Evolutionary conservation across 495 filamentous ascomycete species (phyloP), one percentile per base, ranked within the genome.

Genomic region (Clohesyomyces aquaticus): DNA sequence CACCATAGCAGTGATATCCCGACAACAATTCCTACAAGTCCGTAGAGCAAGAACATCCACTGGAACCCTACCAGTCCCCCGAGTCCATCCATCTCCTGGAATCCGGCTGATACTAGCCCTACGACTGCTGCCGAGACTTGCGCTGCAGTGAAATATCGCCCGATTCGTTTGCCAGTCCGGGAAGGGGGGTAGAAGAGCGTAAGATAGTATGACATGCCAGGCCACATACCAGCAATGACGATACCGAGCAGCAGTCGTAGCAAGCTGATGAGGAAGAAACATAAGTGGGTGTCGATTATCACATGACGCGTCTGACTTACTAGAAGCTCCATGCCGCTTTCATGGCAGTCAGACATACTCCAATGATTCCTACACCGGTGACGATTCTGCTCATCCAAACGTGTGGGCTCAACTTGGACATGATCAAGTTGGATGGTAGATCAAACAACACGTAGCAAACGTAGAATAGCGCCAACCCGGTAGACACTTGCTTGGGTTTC

Each of bases 1-100:
- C 91, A 96, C 88, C 89, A 96, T 2, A 96, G 81, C 41, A 96
- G 78, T 26, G 74, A 70, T 61, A 94, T 76, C 14, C 91, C 91
- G 12, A 91, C 79, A 14, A 87, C 68, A 12, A 91, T 80, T 2
- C 83, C 88, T 50, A 91, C 79, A 9, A 96, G 75, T 8, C 92
- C 92, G 62, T 91, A 96, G 35, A 96, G 75, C 22, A 96, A 82
- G 72, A 96, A 96, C 92, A 96, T 96, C 92, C 92, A 96, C 63
- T 90, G 87, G 72, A 91, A 96, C 14, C 92, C 92, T 2, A 90
- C 88, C 4, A 93, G 79, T 10, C 92, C 91, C 14, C 82, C 80
- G 1, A 77, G 69, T 9, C 90, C 90, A 70, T 96, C 90, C 88
- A 96, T 93, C 68, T 94, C 76, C 72, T 95, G 91, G 72, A 96